Conservation (phyloP, 2,329 filamentous ascomycete genomes). For the Aspergillus terreus region DNA sequence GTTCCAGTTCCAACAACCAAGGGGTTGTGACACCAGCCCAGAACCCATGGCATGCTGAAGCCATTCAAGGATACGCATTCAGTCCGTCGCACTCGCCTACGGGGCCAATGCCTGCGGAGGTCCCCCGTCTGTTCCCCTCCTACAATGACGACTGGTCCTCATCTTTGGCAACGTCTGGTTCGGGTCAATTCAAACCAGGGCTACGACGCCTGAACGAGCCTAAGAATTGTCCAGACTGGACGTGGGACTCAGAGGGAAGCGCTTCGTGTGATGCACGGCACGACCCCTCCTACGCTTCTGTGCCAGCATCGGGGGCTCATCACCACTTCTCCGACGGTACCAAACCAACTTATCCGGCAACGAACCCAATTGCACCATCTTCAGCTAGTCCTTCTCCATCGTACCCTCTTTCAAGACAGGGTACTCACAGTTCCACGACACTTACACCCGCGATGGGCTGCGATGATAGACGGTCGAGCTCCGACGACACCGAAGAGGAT, state of each 20-base stretch:
- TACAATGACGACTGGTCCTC: slow-evolving; percentile 9
- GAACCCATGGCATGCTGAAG: slow-evolving; percentile 11
- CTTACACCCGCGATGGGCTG: slow-evolving; percentile 7
- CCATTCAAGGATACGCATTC: slow-evolving; percentile 11
- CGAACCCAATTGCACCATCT: slow-evolving; percentile 14
- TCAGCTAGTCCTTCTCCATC: slow-evolving; percentile 22
- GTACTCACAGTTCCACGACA: slow-evolving; percentile 8
- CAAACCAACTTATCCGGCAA: slow-evolving; percentile 3
- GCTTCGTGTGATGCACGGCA: slow-evolving; percentile 3
- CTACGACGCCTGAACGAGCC: slow-evolving; percentile 7
- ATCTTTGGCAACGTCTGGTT: slow-evolving; percentile 10
- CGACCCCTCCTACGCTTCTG: slow-evolving; percentile 9
- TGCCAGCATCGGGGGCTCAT: slow-evolving; percentile 7
- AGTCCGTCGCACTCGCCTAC: slow-evolving; percentile 11
- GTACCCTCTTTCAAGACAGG: slow-evolving; percentile 14
- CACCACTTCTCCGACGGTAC: slow-evolving; percentile 3
- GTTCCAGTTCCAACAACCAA: slow-evolving; percentile 19
- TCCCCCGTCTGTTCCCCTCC: slow-evolving; percentile 11
- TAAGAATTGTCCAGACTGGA: slow-evolving; percentile 12
- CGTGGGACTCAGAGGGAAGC: slow-evolving; percentile 5
- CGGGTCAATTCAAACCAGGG: slow-evolving; percentile 12
- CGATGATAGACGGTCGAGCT: slow-evolving; percentile 22
- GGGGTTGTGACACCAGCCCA: slow-evolving; percentile 16
- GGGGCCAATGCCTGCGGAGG: slow-evolving; percentile 5
- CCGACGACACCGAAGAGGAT: slow-evolving; percentile 23